phyloP scores from a whole-genome alignment of 2,329 filamentous ascomycete genomes.

The Neonectria ditissima region DNA sequence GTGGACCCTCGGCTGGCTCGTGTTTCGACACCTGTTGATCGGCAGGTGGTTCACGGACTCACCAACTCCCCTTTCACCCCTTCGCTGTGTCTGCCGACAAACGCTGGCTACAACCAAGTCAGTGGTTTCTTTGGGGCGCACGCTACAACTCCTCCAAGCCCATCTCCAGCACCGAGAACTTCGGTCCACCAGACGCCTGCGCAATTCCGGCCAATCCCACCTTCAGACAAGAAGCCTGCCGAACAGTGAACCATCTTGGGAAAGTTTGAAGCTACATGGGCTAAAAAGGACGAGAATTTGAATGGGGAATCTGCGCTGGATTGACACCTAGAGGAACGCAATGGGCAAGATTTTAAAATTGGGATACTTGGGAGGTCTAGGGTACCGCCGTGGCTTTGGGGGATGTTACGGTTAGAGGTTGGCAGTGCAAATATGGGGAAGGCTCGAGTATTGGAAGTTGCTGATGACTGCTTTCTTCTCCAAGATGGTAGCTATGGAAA shows the following conservation, averaged over 20 bases:
- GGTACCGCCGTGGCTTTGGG: not conserved
- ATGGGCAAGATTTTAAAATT: not conserved
- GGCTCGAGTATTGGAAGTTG: not conserved
- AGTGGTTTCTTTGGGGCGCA: slow-evolving; percentile 1
- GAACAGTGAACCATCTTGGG: not conserved
- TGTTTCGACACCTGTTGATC: slow-evolving; percentile 1
- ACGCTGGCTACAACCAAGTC: not conserved
- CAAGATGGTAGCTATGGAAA: not conserved
- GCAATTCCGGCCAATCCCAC: not conserved
- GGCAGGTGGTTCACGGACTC: not conserved
- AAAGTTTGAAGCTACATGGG: not conserved
- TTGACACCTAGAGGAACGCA: not conserved
- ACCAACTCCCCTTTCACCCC: slow-evolving; percentile 15
- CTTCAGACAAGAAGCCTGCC: not conserved
- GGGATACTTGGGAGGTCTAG: not conserved
- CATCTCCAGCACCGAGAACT: slow-evolving; percentile 36
- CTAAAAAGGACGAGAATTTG: not conserved
- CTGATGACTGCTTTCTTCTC: not conserved
- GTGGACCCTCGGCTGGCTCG: not conserved
- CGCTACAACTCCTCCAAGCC: slow-evolving; percentile 34
- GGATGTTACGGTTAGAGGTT: not conserved
- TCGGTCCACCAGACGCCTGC: slow-evolving; percentile 5
- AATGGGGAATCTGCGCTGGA: not conserved
- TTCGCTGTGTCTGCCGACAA: not conserved
- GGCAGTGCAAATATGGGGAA: not conserved